phyloP scores from a whole-genome alignment of 805 yeast genomes.

The Myxozyma mucilagina region DNA sequence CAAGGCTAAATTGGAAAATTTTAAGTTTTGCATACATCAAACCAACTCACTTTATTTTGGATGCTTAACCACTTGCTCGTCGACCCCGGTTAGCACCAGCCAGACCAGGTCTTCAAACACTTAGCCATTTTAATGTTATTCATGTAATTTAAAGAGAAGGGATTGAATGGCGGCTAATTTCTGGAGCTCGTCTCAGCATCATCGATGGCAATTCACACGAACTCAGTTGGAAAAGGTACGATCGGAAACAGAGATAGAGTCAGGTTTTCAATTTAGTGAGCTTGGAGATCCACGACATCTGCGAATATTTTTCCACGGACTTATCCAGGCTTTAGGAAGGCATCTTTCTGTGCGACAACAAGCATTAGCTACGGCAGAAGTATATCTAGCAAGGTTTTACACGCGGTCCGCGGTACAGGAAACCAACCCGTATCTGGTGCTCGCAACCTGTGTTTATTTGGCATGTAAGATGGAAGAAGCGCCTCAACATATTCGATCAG shows the following conservation, averaged over 20 bases:
- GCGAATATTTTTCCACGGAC: conserved; percentile 75
- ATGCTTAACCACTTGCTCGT: no score
- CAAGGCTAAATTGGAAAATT: no score
- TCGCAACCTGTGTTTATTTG: conserved; percentile 81
- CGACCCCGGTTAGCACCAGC: no score
- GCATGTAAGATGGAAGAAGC: conserved; percentile 95
- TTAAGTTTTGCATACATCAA: no score
- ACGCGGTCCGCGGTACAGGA: conserved; percentile 73
- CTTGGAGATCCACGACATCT: conserved; percentile 53
- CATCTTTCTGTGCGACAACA: conserved; percentile 76
- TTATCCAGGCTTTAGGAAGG: conserved; percentile 75
- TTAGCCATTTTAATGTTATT: no score
- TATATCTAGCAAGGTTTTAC: conserved; percentile 76
- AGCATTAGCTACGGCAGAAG: conserved; percentile 85
- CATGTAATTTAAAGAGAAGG: no score
- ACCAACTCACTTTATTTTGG: no score
- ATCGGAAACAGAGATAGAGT: conserved; percentile 41
- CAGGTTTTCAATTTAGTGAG: conserved; percentile 41
- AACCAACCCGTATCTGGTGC: conserved; percentile 74
- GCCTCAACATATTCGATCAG: conserved; percentile 86
- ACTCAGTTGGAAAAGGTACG: conserved; percentile 54
- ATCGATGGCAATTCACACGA: conserved; percentile 76
- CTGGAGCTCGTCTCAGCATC: conserved; percentile 51
- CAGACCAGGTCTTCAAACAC: no score
- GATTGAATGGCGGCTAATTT: conserved; percentile 34